These are phyloP conservation scores for Calonectria hongkongensis DNA, from an alignment of 2,329 filamentous ascomycete genomes.

Conservation along the genomic window DNA sequence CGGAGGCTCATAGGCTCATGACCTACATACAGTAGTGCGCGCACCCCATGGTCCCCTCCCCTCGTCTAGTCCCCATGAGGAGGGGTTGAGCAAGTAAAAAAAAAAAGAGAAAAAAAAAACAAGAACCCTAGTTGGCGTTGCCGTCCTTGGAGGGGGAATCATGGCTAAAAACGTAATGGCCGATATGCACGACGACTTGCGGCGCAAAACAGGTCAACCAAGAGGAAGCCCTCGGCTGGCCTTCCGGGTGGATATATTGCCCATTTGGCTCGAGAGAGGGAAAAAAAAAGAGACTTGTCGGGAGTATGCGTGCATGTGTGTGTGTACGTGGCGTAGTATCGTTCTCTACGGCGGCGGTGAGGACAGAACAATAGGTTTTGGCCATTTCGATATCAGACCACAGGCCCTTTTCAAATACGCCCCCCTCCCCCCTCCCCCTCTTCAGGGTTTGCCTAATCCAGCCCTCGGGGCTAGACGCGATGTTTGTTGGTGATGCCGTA, in stretches of 20 bases:
- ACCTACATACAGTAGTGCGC: conserved; percentile 7
- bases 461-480: too few relatives aligned
- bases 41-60: too few relatives aligned
- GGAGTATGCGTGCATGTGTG: background rate
- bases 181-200: background rate
- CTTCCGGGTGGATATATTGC: conserved; percentile 18
- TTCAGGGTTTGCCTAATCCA: background rate
- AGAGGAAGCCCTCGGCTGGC: conserved; percentile 6
- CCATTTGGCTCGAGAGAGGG: background rate
- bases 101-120: too few relatives aligned
- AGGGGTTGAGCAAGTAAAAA: too few relatives aligned
- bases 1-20: conserved; percentile 5
- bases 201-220: conserved; percentile 7
- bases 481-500: too few relatives aligned
- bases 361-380: background rate
- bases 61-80: too few relatives aligned
- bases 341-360: background rate
- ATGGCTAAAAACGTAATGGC: background rate
- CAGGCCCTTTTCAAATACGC: background rate
- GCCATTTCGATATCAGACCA: background rate
- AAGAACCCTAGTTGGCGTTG: background rate
- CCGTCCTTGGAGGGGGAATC: background rate
- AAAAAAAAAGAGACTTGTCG: background rate
- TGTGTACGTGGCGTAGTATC: conserved; percentile 12
- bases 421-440: background rate